Percentiles rank a stretch among this genome's conserved stretches.
phyloP scores from a whole-genome alignment of 768 basidiomycete species.

The Phlegmacium glaucopus region DNA sequence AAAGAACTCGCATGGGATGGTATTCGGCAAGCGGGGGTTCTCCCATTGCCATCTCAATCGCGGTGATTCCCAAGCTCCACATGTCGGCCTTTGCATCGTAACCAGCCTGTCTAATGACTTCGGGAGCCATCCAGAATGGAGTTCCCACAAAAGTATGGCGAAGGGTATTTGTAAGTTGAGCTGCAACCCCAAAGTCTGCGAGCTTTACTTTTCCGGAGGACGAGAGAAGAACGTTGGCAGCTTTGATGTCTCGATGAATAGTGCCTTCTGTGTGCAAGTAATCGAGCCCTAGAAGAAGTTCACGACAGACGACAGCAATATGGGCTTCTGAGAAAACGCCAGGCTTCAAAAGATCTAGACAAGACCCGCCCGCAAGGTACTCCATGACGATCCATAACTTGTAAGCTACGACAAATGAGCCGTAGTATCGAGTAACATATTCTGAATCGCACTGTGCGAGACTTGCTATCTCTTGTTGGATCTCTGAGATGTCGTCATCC shows the following conservation, averaged over 20 bases:
- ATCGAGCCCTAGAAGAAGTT: slow-evolving; percentile 88
- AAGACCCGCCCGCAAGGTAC: slow-evolving; percentile 97
- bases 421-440: slow-evolving; percentile 95
- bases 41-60: slow-evolving; percentile 97
- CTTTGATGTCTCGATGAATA: slow-evolving; percentile 99
- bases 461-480: slow-evolving; percentile 97
- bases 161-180: slow-evolving; percentile 90
- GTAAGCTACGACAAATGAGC: slow-evolving; percentile 94
- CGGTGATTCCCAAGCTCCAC: slow-evolving; percentile 98
- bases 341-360: slow-evolving; percentile 91
- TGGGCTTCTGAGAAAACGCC: slow-evolving; percentile 90
- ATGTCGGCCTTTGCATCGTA: slow-evolving; percentile 96
- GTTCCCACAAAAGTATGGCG: slow-evolving; percentile 98
- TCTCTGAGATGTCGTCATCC: slow-evolving; percentile 98
- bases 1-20: slow-evolving; percentile 97
- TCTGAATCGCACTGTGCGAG: slow-evolving; percentile 95
- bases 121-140: slow-evolving; percentile 98
- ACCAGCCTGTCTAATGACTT: slow-evolving; percentile 95
- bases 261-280: slow-evolving; percentile 96
- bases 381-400: slow-evolving; percentile 99
- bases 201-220: slow-evolving; percentile 93
- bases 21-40: slow-evolving; percentile 96
- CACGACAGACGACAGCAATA: slow-evolving; percentile 92
- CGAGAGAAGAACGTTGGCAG: slow-evolving; percentile 91
- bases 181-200: slow-evolving; percentile 98